phyloP scores from a whole-genome alignment of 169 alveolate species.

The Cryptosporidium meleagridis region DNA sequence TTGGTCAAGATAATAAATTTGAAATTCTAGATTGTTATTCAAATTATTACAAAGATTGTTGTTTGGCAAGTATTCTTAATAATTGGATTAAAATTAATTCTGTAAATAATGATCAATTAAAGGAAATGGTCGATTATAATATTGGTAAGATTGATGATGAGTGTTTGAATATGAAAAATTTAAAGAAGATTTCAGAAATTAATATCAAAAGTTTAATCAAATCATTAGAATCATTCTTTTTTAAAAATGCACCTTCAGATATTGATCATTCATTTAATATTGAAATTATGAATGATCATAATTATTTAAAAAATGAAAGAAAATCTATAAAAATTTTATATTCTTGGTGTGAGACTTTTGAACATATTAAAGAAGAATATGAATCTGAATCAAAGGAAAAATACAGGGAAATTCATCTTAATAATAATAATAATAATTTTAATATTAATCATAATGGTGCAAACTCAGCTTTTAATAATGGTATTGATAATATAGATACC shows the following conservation, averaged over 20 bases:
- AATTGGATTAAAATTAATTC: constrained; percentile 40
- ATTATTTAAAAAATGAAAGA: background rate
- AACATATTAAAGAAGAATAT: constrained; percentile 14
- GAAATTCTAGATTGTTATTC: constrained; percentile 33
- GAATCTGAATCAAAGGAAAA: constrained; percentile 1
- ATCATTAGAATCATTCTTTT: constrained; percentile 16
- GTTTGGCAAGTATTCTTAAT: constrained; percentile 4
- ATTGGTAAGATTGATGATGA: constrained; percentile 13
- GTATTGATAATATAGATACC: background rate
- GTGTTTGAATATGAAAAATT: constrained; percentile 20
- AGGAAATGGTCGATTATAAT: constrained; percentile 4
- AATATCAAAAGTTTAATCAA: constrained; percentile 32
- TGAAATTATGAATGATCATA: constrained; percentile 26
- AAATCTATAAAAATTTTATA: constrained; percentile 34
- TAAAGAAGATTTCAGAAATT: background rate
- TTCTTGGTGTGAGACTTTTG: constrained; percentile 60
- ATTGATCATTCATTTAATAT: constrained; percentile 4
- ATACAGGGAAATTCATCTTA: background rate
- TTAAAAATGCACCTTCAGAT: constrained; percentile 59
- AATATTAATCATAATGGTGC: background rate
- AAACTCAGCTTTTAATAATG: too few species aligned
- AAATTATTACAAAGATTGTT: constrained; percentile 46
- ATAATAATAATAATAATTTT: background rate
- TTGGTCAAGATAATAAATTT: background rate
- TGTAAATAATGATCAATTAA: background rate